Evolutionary conservation across 2,329 filamentous ascomycete species (phyloP), one percentile per base, ranked within the genome.

Genomic region (Lecanicillium sp.): DNA sequence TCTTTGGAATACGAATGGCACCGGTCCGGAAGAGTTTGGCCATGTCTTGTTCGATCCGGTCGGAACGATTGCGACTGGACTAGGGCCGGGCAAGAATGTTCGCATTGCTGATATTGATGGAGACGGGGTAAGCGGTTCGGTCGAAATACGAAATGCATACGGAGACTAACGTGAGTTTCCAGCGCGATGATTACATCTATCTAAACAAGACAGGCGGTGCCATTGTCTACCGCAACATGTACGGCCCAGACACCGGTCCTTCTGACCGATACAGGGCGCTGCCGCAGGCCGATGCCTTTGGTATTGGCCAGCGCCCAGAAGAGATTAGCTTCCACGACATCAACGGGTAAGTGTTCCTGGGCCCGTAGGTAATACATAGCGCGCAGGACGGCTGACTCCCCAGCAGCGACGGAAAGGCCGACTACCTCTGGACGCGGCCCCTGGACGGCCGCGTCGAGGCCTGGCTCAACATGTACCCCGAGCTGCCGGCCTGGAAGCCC

Each of bases 61-160:
- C 11, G 49, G 52, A 7, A 26, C 36, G 9, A 50, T 53, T 15
- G 53, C 51, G 12, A 33, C 47, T 21, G 55, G 54, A 1, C 46
- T 56, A 2, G 53, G 52, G 3, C 49, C 50, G 1, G 54, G 53
- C 3, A n/a, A 26, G 1, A 51, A 51, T 10, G 52, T 56, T 2
- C 21, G 55, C 9, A 37, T 57, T 21, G 53, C 52, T 3, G 54
- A 57, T 38, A 52, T 56, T 36, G 53, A 57, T 17, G 53, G 55
- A n/a, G 55, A 57, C 14, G 52, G 55, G 4, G 46, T 53, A 38
- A 43, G 52, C n/a, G n/a, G n/a, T n/a, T 45, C 5, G 1, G 19
- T 3, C 14, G 17, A 20, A 4, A 4, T 6, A 10, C 20, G 4
- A 17, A 2, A 24, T 14, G 15, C 17, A 26, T 9, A 14, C 2